These are phyloP conservation scores for Scleroderma citrinum DNA, from an alignment of 768 basidiomycete species.

Conservation along the genomic window DNA sequence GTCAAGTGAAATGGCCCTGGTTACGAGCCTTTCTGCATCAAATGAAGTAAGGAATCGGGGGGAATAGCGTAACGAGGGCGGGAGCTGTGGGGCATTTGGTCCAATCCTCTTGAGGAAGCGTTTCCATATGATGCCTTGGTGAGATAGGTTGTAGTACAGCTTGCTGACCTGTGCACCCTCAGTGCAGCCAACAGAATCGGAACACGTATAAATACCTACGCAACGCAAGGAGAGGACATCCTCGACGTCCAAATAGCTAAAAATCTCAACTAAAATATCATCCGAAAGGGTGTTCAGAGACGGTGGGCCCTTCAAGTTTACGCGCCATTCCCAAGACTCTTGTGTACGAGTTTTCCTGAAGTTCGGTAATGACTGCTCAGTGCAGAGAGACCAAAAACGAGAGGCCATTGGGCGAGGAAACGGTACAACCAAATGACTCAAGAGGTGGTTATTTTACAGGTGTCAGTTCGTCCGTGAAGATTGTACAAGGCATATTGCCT, in stretches of 20 bases:
- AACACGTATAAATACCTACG: conserved; percentile 19
- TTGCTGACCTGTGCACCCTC: conserved; percentile 43
- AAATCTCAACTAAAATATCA: conserved; percentile 35
- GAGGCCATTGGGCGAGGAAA: conserved; percentile 16
- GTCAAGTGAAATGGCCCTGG: conserved; percentile 53
- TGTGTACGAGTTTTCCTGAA: conserved; percentile 9
- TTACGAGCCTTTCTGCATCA: conserved; percentile 52
- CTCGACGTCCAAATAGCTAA: conserved; percentile 30
- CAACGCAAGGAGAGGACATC: conserved; percentile 33
- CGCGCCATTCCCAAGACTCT: conserved; percentile 22
- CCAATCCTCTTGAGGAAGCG: conserved; percentile 48
- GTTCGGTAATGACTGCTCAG: conserved; percentile 10
- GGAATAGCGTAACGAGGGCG: conserved; percentile 49
- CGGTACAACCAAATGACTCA: neutral
- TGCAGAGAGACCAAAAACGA: conserved; percentile 18
- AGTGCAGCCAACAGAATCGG: neutral
- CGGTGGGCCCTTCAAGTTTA: conserved; percentile 21
- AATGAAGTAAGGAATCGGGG: conserved; percentile 27
- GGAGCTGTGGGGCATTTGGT: conserved; percentile 55
- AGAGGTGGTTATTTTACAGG: conserved; percentile 15
- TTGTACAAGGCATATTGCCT: neutral
- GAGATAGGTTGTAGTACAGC: conserved; percentile 55
- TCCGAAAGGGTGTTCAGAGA: conserved; percentile 29
- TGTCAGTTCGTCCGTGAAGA: conserved; percentile 11
- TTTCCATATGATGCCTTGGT: conserved; percentile 67